These are phyloP conservation scores for Zygotorulaspora chibaensis DNA, from an alignment of 805 yeast species.

Conservation along the genomic window DNA sequence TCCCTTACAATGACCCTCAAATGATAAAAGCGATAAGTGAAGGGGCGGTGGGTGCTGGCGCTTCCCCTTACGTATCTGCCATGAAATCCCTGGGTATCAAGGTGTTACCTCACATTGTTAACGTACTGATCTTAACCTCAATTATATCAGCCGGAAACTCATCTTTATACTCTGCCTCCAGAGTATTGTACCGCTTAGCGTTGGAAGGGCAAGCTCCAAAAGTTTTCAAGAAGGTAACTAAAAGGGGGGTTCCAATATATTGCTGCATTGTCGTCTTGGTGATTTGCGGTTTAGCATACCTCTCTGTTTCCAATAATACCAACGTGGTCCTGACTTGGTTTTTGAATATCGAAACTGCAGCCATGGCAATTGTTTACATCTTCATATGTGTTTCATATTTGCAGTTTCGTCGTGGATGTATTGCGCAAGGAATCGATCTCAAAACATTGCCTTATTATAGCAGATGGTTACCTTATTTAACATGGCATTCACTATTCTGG, in stretches of 20 bases:
- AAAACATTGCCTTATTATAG: too few species aligned
- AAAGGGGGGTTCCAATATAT: slow-evolving; percentile 55
- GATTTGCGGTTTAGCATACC: slow-evolving; percentile 60
- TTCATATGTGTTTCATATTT: too few species aligned
- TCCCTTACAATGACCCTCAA: slow-evolving; percentile 47
- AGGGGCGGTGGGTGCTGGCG: slow-evolving; percentile 55
- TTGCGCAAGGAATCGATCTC: too few species aligned
- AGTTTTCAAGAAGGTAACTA: slow-evolving; percentile 45
- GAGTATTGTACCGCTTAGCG: slow-evolving; percentile 62
- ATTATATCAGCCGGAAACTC: slow-evolving; percentile 77
- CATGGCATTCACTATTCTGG: too few species aligned
- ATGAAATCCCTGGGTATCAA: slow-evolving; percentile 58
- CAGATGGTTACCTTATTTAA: too few species aligned
- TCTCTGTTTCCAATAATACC: slow-evolving; percentile 50
- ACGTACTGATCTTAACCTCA: slow-evolving; percentile 37
- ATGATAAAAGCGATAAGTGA: slow-evolving; percentile 45
- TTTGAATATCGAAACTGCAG: slow-evolving; percentile 66
- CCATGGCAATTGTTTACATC: slow-evolving; percentile 22
- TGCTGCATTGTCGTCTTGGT: slow-evolving; percentile 54
- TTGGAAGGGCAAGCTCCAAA: slow-evolving; percentile 53
- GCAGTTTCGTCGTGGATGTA: too few species aligned
- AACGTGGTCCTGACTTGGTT: slow-evolving; percentile 63
- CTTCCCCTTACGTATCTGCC: slow-evolving; percentile 64
- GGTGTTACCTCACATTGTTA: slow-evolving; percentile 57
- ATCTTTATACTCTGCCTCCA: slow-evolving; percentile 63